phyloP scores from a whole-genome alignment of 2,329 filamentous ascomycete genomes.

The Tolypocladium pustulatum region DNA sequence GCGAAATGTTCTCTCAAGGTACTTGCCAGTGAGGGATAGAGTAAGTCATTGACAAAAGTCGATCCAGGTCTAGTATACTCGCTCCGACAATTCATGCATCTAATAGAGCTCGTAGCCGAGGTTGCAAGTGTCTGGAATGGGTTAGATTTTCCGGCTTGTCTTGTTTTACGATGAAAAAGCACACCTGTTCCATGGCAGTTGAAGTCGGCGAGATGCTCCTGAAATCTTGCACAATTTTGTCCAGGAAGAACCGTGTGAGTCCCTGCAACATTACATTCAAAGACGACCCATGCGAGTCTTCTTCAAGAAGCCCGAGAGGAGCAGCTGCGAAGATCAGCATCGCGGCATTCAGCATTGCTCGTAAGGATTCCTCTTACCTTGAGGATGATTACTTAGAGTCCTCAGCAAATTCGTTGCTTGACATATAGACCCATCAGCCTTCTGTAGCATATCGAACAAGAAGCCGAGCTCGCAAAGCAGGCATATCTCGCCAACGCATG shows the following conservation, averaged over 20 bases:
- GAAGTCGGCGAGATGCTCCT: slow-evolving; percentile 53
- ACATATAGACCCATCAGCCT: slow-evolving; percentile 86
- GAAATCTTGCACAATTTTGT: slow-evolving; percentile 70
- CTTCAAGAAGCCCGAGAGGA: slow-evolving; percentile 73
- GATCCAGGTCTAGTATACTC: slow-evolving; percentile 73
- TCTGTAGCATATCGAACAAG: slow-evolving; percentile 95
- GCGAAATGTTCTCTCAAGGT: neutral
- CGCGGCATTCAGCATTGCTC: neutral
- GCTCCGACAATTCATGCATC: slow-evolving; percentile 78
- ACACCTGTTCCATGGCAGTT: slow-evolving; percentile 60
- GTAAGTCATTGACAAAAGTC: slow-evolving; percentile 74
- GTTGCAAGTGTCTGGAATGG: slow-evolving; percentile 47
- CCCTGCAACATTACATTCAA: slow-evolving; percentile 77
- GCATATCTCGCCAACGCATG: slow-evolving; percentile 74
- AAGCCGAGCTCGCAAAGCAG: slow-evolving; percentile 91
- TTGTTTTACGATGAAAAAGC: slow-evolving; percentile 9
- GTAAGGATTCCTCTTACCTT: slow-evolving; percentile 35
- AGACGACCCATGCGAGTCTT: slow-evolving; percentile 62
- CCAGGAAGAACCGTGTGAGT: slow-evolving; percentile 74
- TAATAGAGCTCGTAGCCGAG: slow-evolving; percentile 60
- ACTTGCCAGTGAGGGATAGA: slow-evolving; percentile 52
- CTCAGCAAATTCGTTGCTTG: slow-evolving; percentile 94
- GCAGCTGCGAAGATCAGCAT: slow-evolving; percentile 35
- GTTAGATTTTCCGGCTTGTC: neutral
- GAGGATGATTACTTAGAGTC: slow-evolving; percentile 73